Base-by-base conservation (phyloP, 768 basidiomycete species). In the Peribolospora baueri region DNA sequence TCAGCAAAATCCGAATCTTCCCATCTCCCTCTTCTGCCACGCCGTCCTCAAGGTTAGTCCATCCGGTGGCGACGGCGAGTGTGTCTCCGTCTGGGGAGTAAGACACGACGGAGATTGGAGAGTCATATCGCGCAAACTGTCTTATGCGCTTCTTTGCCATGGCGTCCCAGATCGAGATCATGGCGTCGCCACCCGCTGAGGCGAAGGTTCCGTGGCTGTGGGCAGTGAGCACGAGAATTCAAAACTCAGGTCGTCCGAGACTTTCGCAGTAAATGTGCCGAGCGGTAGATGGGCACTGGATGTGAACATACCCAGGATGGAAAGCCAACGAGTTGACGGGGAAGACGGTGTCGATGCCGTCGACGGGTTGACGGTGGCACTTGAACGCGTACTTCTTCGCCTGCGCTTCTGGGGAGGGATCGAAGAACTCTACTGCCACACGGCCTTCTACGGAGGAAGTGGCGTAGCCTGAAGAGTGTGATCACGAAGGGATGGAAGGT, bases 91-190 rank as follows among this genome's bases (percentile, higher is more conserved):
- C 68, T 3, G 65, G 78, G 3, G 80, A 65, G 61, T 70, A 71
- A 11, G 64, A 62, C 55, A 71, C 61, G 0, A 64, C 62, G 3
- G 68, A 69, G 56, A 70, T 63, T n/a, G 69, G 74, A 0, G 76
- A 73, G 4, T 73, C 68, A 68, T 79, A 87, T 64, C 84, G 84
- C 0, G 81, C 79, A 59, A 84, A 90, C 61, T 91, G 87, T 37
- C 87, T 79, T 53, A 97, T 71, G 2, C 93, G 79, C 65, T 97
- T 97, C 71, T 95, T 93, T 54, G 90, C 81, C 60, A 81, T 80
- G 68, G 90, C 87, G 65, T 97, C 93, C 93, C 93, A 98, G 57
- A 97, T 80, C 0, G 86, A 87, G 47, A 97, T 84, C 1, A 82
- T 82, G 0, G 80, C 80, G 66, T 98, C 93, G 0, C 87, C 91